Evolutionary conservation across 2,329 filamentous ascomycete genomes (phyloP), one percentile per base, ranked within the genome.

Genomic region (Colletotrichum eleusines): DNA sequence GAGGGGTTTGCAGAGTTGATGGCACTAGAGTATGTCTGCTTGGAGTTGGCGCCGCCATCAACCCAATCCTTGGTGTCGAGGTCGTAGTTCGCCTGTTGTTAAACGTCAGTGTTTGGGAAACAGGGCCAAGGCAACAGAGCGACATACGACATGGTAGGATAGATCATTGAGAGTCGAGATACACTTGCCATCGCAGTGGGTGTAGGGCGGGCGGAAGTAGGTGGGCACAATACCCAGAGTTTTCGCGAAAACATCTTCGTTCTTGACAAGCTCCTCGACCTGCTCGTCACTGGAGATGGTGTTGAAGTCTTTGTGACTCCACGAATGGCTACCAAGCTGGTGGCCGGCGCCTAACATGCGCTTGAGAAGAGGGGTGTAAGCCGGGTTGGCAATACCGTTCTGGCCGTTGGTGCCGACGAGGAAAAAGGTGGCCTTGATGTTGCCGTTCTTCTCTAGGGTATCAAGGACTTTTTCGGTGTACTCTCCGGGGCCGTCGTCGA

Each of bases 281-380:
- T 80, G 77, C 59, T 79, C 77, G 23, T 76, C 71, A 28, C 78
- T 77, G 1, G 74, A 78, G 63, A 85, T 72, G 28, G 75, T 73
- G 61, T 76, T 78, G 20, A 85, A 78, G 72, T 86, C 80, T 63
- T 80, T 76, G 74, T 87, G 84, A n/a, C 81, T 81, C 81, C 81
- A 86, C 1, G 84, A 85, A 74, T 87, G 85, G 61, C 81, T 83
- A 58, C 78, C 85, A 44, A 87, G 77, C 61, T 87, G 85, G 74
- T 87, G 85, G 46, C 84, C 84, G 48, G 80, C 78, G 4, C 73
- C 73, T 59, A 81, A 74, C 81, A 86, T 85, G 59, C 81, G 79
- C 73, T 84, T 77, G 71, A 87, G 79, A 35, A 81, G 76, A n/a
- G 77, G 77, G 48, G 78, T 74, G 77, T 81, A 85, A 20, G 78